Evolutionary conservation across 352 stramenopile species (phyloP), one percentile per base, ranked within the genome.

Genomic region (Thraustotheca clavata): DNA sequence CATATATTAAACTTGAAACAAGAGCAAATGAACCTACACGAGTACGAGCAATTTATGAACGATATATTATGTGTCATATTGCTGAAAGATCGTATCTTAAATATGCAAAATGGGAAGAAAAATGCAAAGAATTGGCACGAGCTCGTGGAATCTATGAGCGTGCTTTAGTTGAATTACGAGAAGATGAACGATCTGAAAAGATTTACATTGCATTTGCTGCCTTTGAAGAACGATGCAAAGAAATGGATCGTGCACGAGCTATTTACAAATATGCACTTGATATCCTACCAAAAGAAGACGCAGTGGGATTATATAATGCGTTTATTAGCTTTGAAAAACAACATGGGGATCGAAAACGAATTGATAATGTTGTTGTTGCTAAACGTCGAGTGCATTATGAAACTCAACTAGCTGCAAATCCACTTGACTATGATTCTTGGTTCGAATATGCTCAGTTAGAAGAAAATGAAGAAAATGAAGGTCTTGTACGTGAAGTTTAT

Each of bases 301-400:
- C 94, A 29, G 80, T 93, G n/a, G 86, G 97, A 57, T 73, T 99
- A 5, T 98, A 99, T 73, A 90, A 93, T 41, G 84, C 94, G 0
- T 99, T 98, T 69, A 91, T 98, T 66, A 86, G 79, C 8, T 99
- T 99, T 74, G 96, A 99, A 75, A 99, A 99, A 76, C 95, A 98
- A 73, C 91, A 98, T 70, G 97, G 97, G 2, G 87, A 97, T 71
- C 89, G 89, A 60, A 78, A 96, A n/a, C 89, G 89, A 22, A 98
- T 99, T 54, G 96, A 99, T 72, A 75, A 92, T 39, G 92, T 98
- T 14, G 86, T 99, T 36, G 83, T 99, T 41, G 89, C 80, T 29
- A 97, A 98, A 72, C 84, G 97, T 50, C 81, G 96, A 33, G 86
- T 94, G 20, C 77, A 98, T 62, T 99, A 99, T 68, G 94, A 98